These are phyloP conservation scores for Ceratocystis cacaofunesta DNA, from an alignment of 2,329 filamentous ascomycete species.

Conservation along the genomic window DNA sequence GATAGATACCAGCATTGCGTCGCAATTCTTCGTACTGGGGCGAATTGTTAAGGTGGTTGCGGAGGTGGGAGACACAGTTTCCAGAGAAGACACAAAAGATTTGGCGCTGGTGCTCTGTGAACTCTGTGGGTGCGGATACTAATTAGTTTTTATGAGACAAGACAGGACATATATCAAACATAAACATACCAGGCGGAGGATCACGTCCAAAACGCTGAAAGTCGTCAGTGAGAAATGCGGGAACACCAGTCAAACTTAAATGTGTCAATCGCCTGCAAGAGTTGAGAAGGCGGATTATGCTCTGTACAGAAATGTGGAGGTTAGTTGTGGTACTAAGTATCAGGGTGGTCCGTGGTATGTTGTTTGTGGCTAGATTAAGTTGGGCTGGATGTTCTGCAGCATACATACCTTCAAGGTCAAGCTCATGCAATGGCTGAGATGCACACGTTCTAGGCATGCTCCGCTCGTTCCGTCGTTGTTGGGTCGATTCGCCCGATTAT, in stretches of 20 bases:
- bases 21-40: conserved; percentile 33
- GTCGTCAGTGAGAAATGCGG: conserved; percentile 75
- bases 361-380: too few species aligned
- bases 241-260: conserved; percentile 83
- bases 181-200: conserved; percentile 52
- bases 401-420: conserved; percentile 61
- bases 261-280: conserved; percentile 87
- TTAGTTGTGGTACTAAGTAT: neutral
- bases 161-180: neutral
- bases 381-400: neutral
- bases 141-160: neutral
- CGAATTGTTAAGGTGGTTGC: conserved; percentile 56
- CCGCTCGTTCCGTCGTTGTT: conserved; percentile 19
- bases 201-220: conserved; percentile 73
- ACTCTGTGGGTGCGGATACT: conserved; percentile 44
- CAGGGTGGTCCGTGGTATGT: too few species aligned
- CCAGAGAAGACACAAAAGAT: conserved; percentile 98
- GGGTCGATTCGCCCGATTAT: neutral
- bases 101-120: conserved; percentile 85
- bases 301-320: conserved; percentile 28
- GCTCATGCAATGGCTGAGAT: conserved; percentile 86
- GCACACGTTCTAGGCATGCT: conserved; percentile 72
- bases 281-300: conserved; percentile 78
- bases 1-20: conserved; percentile 16
- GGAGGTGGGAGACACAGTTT: conserved; percentile 60